Conservation (phyloP, 352 stramenopile species). For the Phytophthora fragariaefolia region DNA sequence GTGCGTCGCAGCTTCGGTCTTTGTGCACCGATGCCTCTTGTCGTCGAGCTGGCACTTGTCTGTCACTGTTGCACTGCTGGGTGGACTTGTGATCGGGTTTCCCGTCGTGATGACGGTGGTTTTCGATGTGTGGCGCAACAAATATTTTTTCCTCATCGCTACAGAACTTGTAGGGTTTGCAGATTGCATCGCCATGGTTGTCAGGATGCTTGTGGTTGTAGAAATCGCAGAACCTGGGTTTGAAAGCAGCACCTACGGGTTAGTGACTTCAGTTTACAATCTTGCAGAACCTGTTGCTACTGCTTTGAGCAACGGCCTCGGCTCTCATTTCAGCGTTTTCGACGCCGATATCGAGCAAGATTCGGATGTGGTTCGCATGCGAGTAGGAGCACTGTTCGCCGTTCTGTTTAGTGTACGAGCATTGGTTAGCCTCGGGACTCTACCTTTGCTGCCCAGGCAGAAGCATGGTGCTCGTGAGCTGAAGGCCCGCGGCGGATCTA, state of each 20-base stretch:
- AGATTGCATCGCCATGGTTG: conserved; percentile 74
- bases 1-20: conserved; percentile 60
- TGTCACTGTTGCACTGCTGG: conserved; percentile 56
- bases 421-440: conserved; percentile 45
- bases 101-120: conserved; percentile 53
- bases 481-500: conserved; percentile 54
- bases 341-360: conserved; percentile 65
- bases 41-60: conserved; percentile 69
- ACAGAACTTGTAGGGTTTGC: conserved; percentile 63
- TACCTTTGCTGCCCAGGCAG: conserved; percentile 65
- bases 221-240: conserved; percentile 77
- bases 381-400: conserved; percentile 60
- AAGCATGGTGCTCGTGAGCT: conserved; percentile 54
- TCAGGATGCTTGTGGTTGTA: conserved; percentile 79
- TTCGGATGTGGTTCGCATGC: conserved; percentile 54
- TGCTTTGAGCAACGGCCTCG: conserved; percentile 64
- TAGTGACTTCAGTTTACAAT: conserved; percentile 83
- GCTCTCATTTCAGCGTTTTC: conserved; percentile 62
- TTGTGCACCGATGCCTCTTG: conserved; percentile 63
- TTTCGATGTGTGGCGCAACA: conserved; percentile 66
- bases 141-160: conserved; percentile 69
- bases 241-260: conserved; percentile 80
- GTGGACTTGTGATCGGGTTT: conserved; percentile 45
- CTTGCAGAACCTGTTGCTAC: conserved; percentile 68
- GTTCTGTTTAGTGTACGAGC: conserved; percentile 64